A percentile compares a stretch with the other conserved stretches of the same genome.
phyloP scores from a whole-genome alignment of 352 stramenopile species.

The Pythium myriotylum region DNA sequence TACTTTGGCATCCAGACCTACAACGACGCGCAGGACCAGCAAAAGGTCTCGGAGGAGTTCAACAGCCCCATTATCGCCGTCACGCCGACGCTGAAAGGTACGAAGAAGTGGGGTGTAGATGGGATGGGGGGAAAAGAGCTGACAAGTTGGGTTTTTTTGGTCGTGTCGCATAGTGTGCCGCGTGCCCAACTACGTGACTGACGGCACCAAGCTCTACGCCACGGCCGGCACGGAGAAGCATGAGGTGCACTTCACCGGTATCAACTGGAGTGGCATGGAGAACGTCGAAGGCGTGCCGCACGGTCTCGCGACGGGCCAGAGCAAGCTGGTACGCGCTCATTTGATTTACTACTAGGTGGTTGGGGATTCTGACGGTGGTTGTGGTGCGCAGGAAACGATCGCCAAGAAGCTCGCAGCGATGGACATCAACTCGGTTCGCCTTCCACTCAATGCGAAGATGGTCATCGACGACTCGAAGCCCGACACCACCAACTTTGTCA shows the following conservation, averaged over 20 bases:
- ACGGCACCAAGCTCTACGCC: conserved; percentile 67
- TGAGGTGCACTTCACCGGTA: conserved; percentile 78
- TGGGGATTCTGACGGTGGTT: not conserved
- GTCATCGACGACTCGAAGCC: conserved; percentile 67
- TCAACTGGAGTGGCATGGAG: conserved; percentile 90
- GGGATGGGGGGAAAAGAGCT: no score
- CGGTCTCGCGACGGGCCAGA: conserved; percentile 68
- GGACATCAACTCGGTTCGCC: conserved; percentile 77
- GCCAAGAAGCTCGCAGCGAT: conserved; percentile 59
- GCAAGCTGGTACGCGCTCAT: conserved; percentile 44
- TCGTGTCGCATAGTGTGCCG: conserved; percentile 46
- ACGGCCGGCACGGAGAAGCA: conserved; percentile 52
- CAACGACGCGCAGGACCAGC: conserved; percentile 65
- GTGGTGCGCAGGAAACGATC: conserved; percentile 42
- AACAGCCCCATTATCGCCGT: conserved; percentile 40
- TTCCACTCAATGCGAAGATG: conserved; percentile 86
- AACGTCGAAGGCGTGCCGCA: conserved; percentile 78
- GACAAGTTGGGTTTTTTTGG: not conserved
- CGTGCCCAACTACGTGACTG: conserved; percentile 70
- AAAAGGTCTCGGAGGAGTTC: conserved; percentile 54
- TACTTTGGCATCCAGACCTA: conserved; percentile 69
- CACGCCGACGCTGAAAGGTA: conserved; percentile 48
- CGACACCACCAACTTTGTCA: conserved; percentile 71
- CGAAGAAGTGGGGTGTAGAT: no score
- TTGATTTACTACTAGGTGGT: not conserved